Conservation (phyloP, 371 early-diverging fungal genomes). For the Rhizopus stolonifer region DNA sequence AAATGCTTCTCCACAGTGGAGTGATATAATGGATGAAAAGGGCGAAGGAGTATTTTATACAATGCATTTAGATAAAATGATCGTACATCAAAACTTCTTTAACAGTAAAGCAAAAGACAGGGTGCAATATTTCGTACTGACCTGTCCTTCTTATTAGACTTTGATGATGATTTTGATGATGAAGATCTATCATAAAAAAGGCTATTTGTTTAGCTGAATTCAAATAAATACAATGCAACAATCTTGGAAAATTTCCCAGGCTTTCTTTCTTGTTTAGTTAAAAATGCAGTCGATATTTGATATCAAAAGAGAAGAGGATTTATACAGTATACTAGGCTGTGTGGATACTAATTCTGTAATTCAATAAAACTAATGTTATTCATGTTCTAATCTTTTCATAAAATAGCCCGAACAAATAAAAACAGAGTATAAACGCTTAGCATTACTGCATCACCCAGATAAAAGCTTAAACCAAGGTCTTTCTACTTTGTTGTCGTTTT, state of each 20-base stretch:
- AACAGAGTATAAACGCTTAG: slow-evolving; percentile 28
- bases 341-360: slow-evolving; percentile 26
- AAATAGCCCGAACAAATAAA: slow-evolving; percentile 26
- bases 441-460: slow-evolving; percentile 28
- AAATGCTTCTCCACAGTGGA: slow-evolving; percentile 2
- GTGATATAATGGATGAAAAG: slow-evolving; percentile 21
- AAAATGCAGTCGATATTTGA: slow-evolving; percentile 26
- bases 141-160: neutral
- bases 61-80: slow-evolving; percentile 20
- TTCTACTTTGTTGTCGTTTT: neutral
- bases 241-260: slow-evolving; percentile 10
- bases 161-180: slow-evolving; percentile 30
- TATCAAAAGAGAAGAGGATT: slow-evolving; percentile 15
- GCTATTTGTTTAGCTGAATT: no score
- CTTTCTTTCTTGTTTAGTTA: neutral
- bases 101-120: slow-evolving; percentile 10
- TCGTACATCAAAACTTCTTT: slow-evolving; percentile 20
- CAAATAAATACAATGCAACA: no score
- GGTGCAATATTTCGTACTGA: neutral
- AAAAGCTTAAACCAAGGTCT: slow-evolving; percentile 7
- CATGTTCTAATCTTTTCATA: neutral
- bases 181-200: slow-evolving; percentile 15
- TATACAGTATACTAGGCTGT: slow-evolving; percentile 21
- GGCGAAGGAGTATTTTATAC: slow-evolving; percentile 8
- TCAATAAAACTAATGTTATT: no score